Conservation (phyloP, 495 filamentous ascomycete species). For the Terfezia claveryi region DNA sequence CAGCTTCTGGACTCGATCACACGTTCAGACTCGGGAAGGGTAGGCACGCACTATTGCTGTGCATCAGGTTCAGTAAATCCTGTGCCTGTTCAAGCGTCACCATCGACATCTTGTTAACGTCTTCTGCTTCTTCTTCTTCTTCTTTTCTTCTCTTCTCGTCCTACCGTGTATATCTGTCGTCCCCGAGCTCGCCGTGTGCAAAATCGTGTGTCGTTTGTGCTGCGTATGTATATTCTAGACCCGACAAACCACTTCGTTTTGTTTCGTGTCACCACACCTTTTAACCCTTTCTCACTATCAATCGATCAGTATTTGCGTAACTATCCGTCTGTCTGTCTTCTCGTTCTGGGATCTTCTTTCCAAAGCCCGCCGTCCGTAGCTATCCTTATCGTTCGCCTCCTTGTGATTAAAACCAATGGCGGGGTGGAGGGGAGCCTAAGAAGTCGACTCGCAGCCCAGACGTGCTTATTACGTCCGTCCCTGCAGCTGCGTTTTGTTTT, state of each 20-base stretch:
- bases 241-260: neutral
- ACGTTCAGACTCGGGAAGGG: neutral
- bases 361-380: too few species aligned
- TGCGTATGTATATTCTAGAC: neutral
- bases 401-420: too few species aligned
- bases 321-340: too few species aligned
- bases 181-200: neutral
- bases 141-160: neutral
- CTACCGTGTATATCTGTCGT: neutral
- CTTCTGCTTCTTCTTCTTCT: neutral
- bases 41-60: conserved; percentile 11
- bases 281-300: neutral
- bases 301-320: too few species aligned
- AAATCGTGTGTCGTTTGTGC: neutral
- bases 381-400: too few species aligned
- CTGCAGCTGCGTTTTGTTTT: too few species aligned
- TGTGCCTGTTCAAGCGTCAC: conserved; percentile 18
- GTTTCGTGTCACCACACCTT: neutral
- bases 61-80: conserved; percentile 15
- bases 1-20: neutral
- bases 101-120: conserved; percentile 5
- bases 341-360: too few species aligned
- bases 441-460: too few species aligned
- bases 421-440: too few species aligned
- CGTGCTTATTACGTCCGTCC: too few species aligned